Evolutionary conservation across 208 protist genomes (phyloP), one percentile per base, ranked within the genome.

Genomic region (Trypanosoma avium): DNA sequence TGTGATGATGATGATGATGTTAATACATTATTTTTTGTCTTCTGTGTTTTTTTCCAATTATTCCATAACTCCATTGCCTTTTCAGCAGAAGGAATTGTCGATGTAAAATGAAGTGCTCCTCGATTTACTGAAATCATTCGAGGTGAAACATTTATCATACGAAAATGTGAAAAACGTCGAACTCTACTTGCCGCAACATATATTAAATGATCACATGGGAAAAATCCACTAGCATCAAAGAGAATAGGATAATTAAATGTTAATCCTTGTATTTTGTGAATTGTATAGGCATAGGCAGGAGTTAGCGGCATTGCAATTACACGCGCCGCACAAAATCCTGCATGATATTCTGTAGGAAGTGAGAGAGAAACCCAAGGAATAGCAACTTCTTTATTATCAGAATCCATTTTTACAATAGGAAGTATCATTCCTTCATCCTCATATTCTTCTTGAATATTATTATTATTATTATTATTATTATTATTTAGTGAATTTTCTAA

Each of bases 211-310:
- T 90, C 71, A 60, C 88, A 94, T 0, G 80, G 82, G 50, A 93
- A 97, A 67, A 91, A 86, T 0, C 68, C 59, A 1, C 66, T 72
- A 1, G 74, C 79, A 43, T 97, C 91, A 49, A 97, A 88, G 29
- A 94, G 64, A 8, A 97, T 61, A 8, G 79, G 42, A 47, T 77
- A 62, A 45, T 86, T 61, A 27, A 97, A 74, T 1, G 88, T 95
- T 19, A 97, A 36, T 24, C 92, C 92, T 65, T 97, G 92, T 3
- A 88, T 71, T 56, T 95, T 95, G 77, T 97, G 92, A 29, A 97
- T 89, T 0, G 92, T 97, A 46, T 95, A 97, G 2, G 92, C 92
- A 65, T 95, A 97, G 0, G 87, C 92, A 0, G 84, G 92, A 0
- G 67, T 81, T 26, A 97, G 76, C 2, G 92, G 92, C 56, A 97